These are phyloP conservation scores for Colletotrichum sojae DNA, from an alignment of 2,329 filamentous ascomycete species.

Conservation along the genomic window DNA sequence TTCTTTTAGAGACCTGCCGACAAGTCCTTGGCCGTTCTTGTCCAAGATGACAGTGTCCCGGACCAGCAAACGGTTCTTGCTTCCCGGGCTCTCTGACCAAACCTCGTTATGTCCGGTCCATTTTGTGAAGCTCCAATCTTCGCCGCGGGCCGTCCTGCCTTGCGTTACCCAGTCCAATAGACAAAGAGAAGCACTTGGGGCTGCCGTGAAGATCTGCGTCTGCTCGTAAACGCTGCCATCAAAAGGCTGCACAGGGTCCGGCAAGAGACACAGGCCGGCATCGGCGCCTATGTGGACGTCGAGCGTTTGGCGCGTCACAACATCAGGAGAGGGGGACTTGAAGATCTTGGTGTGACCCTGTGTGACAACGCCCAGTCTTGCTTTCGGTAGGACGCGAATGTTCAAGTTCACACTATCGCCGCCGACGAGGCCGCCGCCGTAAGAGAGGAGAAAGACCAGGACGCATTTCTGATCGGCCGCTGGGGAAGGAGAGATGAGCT, in stretches of 20 bases:
- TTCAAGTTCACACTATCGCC: slow-evolving; percentile 85
- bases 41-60: slow-evolving; percentile 87
- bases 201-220: slow-evolving; percentile 80
- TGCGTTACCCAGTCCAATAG: slow-evolving; percentile 95
- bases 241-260: slow-evolving; percentile 95
- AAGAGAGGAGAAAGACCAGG: slow-evolving; percentile 91
- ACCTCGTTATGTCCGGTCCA: slow-evolving; percentile 93
- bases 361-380: slow-evolving; percentile 77
- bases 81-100: slow-evolving; percentile 64
- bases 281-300: slow-evolving; percentile 63
- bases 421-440: slow-evolving; percentile 92
- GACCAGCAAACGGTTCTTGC: slow-evolving; percentile 76
- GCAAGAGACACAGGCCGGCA: slow-evolving; percentile 77
- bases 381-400: slow-evolving; percentile 74
- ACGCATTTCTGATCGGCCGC: slow-evolving; percentile 76
- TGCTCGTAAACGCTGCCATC: slow-evolving; percentile 87
- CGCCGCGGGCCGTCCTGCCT: slow-evolving; percentile 86
- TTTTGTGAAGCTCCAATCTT: slow-evolving; percentile 86
- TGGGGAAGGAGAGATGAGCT: slow-evolving; percentile 87
- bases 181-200: slow-evolving; percentile 75
- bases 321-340: slow-evolving; percentile 75
- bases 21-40: slow-evolving; percentile 56
- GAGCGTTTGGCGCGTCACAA: slow-evolving; percentile 72
- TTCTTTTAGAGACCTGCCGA: slow-evolving; percentile 60
- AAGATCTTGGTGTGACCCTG: slow-evolving; percentile 96